These are phyloP conservation scores for Capsicum rhomboideum DNA, from an alignment of 257 asterid genomes.

Conservation along the genomic window DNA sequence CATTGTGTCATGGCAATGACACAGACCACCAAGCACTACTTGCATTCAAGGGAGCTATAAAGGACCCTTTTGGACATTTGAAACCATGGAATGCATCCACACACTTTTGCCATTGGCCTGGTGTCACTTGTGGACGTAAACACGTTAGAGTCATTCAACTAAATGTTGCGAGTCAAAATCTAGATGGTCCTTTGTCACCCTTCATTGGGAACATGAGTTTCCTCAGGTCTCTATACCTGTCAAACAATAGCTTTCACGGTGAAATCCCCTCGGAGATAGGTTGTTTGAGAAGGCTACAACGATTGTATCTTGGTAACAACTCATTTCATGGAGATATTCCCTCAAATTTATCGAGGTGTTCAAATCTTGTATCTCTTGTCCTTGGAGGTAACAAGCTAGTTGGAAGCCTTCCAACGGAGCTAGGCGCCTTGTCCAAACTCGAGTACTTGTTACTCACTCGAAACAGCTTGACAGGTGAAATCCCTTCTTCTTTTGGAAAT, in stretches of 20 bases:
- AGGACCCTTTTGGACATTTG: background rate
- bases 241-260: slow-evolving; percentile 11
- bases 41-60: background rate
- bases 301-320: slow-evolving; percentile 4
- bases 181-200: slow-evolving; percentile 7
- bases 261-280: slow-evolving; percentile 11
- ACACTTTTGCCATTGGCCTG: slow-evolving; percentile 23
- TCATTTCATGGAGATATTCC: slow-evolving; percentile 15
- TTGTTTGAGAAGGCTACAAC: slow-evolving; percentile 1
- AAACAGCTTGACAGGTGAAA: slow-evolving; percentile 11
- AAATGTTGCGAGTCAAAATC: background rate
- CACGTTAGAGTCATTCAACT: slow-evolving; percentile 9
- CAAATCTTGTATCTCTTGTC: slow-evolving; percentile 5
- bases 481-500: slow-evolving; percentile 19
- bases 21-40: slow-evolving; percentile 5
- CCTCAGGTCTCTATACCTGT: slow-evolving; percentile 3
- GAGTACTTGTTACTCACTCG: background rate
- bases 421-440: slow-evolving; percentile 7
- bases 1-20: background rate
- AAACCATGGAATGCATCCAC: slow-evolving; percentile 17
- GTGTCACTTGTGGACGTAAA: slow-evolving; percentile 7
- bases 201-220: slow-evolving; percentile 16
- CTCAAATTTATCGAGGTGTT: slow-evolving; percentile 8
- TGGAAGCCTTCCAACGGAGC: slow-evolving; percentile 5
- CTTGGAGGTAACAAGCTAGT: slow-evolving; percentile 8